Evolutionary conservation across 208 protist species (phyloP), one percentile per base, ranked within the genome.

Genomic region (Crithidia bombi): DNA sequence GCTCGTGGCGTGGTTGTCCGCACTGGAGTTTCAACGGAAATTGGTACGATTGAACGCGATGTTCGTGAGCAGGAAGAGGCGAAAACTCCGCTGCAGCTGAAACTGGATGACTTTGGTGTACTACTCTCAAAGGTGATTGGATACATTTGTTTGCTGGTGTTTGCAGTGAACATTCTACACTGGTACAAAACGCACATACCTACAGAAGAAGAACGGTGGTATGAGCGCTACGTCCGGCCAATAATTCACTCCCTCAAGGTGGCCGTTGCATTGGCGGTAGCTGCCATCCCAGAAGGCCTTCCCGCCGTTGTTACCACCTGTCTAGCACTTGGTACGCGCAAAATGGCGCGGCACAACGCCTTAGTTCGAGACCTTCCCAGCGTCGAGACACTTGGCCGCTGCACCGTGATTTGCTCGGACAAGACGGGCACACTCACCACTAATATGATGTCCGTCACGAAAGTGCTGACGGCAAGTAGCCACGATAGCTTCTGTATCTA

Each of bases 391-490:
- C 87, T 99, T 14, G 98, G 98, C 25, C 94, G 96, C 52, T 98
- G 94, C 65, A 98, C 96, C 23, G 94, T 99, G 12, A 99, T 99
- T 73, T 99, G 98, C 85, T 98, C 92, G 9, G 98, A 99, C 82
- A 99, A 99, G 81, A 99, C 98, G 5, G 98, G 99, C 14, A 99
- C 98, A 0, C 86, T 99, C 35, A 99, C 99, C 12, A 98, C 94
- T 15, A 99, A 99, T 77, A 91, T 97, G 77, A 99, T 99, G 98
- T 92, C 93, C 17, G 96, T 98, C 12, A 30, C 80, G 19, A 56
- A 92, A 21, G 73, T 94, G 5, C 73, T 79, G 30, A 95, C 90
- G 1, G 21, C 89, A 11, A 49, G 75, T 1, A 2, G 46, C 0
- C 21, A 69, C 30, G 51, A 39, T 6, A 64, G 39, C 0, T 3